These are phyloP conservation scores for Mycena galericulata DNA, from an alignment of 768 basidiomycete species.

Conservation along the genomic window DNA sequence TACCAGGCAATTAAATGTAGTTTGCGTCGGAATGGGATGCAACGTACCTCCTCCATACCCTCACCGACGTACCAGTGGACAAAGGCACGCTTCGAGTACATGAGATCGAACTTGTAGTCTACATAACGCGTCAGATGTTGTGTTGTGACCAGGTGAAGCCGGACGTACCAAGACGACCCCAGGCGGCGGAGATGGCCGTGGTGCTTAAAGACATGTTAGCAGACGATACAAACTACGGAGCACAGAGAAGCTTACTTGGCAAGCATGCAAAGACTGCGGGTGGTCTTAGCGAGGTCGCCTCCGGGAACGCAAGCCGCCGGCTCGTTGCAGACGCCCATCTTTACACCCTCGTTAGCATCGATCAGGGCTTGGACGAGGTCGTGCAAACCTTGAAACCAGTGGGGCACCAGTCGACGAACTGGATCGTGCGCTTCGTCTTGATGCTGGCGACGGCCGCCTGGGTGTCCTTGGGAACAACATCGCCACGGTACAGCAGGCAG, in stretches of 20 bases:
- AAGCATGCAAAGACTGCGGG: slow-evolving; percentile 96
- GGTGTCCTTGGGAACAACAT: slow-evolving; percentile 97
- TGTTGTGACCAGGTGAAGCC: not conserved
- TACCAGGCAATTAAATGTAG: slow-evolving; percentile 6
- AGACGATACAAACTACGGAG: not conserved
- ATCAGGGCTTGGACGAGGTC: not conserved
- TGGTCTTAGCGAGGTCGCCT: slow-evolving; percentile 94
- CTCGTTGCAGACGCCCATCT: slow-evolving; percentile 98
- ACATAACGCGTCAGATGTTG: not conserved
- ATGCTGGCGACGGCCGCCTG: slow-evolving; percentile 92
- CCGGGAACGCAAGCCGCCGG: slow-evolving; percentile 92
- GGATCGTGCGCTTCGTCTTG: slow-evolving; percentile 98
- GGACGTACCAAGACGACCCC: slow-evolving; percentile 83
- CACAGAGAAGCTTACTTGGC: slow-evolving; percentile 71
- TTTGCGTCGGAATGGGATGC: not conserved
- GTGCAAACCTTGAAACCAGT: slow-evolving; percentile 89
- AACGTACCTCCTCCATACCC: slow-evolving; percentile 93
- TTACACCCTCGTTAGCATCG: slow-evolving; percentile 49
- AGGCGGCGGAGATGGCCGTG: slow-evolving; percentile 93
- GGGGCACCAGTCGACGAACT: slow-evolving; percentile 98
- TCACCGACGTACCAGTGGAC: slow-evolving; percentile 98
- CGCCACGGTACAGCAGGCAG: slow-evolving; percentile 92
- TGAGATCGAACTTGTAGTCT: slow-evolving; percentile 98
- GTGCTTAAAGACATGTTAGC: slow-evolving; percentile 61
- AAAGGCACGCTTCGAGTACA: slow-evolving; percentile 96